Conservation (phyloP, 306 rosid species). For the Rubus parviflorus region DNA sequence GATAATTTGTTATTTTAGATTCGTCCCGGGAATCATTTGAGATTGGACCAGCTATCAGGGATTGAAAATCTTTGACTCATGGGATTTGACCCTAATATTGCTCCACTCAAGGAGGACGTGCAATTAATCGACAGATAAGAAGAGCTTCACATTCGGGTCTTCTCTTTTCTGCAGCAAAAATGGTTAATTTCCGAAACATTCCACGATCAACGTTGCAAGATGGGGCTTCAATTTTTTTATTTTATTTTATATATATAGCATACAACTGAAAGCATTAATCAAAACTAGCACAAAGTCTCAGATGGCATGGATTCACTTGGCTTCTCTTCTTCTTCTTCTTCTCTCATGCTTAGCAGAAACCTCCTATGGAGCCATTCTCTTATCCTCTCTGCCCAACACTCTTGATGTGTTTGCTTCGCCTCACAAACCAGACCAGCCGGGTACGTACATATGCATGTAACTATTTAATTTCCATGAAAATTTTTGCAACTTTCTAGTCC, state of each 20-base stretch:
- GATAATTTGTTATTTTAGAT: no score
- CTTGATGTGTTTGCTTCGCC: slow-evolving; percentile 68
- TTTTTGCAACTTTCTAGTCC: background rate
- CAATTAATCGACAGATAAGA: background rate
- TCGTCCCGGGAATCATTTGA: no score
- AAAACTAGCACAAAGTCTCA: background rate
- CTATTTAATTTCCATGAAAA: background rate
- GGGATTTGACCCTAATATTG: background rate
- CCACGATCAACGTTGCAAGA: no score
- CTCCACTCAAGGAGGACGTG: background rate
- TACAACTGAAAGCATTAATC: background rate
- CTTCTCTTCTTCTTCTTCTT: slow-evolving; percentile 43
- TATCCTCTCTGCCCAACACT: slow-evolving; percentile 61
- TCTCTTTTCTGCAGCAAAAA: background rate
- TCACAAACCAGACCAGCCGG: background rate
- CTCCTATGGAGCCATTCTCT: slow-evolving; percentile 45
- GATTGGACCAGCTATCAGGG: no score
- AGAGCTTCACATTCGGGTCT: background rate
- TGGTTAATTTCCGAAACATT: background rate
- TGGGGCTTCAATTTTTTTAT: no score
- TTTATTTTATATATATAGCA: no score
- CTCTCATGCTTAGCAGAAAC: slow-evolving; percentile 39
- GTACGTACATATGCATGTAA: slow-evolving; percentile 24
- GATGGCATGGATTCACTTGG: slow-evolving; percentile 29
- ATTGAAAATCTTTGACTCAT: background rate